Evolutionary conservation across 2,329 filamentous ascomycete species (phyloP), one percentile per base, ranked within the genome.

Genomic region (Lachnellula willkommii): DNA sequence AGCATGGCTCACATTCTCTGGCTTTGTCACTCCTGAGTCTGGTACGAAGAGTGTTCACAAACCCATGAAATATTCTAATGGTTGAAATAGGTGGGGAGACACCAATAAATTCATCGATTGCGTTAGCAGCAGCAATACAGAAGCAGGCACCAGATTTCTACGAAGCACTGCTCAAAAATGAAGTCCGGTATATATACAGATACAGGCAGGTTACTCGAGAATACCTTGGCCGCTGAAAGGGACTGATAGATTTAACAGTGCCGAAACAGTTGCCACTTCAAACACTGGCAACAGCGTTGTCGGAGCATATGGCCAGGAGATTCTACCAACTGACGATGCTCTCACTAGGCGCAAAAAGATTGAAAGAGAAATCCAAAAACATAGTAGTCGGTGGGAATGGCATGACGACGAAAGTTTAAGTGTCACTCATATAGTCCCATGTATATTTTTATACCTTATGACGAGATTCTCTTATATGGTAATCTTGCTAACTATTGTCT

Each of bases 61-160:
- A 5, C 22, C 22, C 22, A 24, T 24, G 22, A 24, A 24, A 4
- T 24, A 24, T 24, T 24, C 22, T 24, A 3, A 24, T 3, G 22
- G 4, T 24, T 24, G 4, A 24, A 4, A 24, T 5, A 24, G 53
- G 57, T 1, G 71, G 72, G 5, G 75, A 78, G 58, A 74, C 74
- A 0, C 75, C 75, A 0, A 74, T 78, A n/a, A 75, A 74, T 0
- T 78, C 76, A 0, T 75, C 73, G 0, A 62, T 79, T 11, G 76
- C 77, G 56, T 62, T 79, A 0, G 77, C 77, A 55, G 63, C 71
- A 15, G 71, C 73, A 1, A 73, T 72, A 1, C 68, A 75, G 61
- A 66, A 68, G 24, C 74, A 77, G 55, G 74, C 78, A 1, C 76
- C 77, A 0, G 72, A 77, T n/a, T 78, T 79, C 58, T 71, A 77